Conservation (phyloP, 805 yeast genomes). For the Pichia eremophila region DNA sequence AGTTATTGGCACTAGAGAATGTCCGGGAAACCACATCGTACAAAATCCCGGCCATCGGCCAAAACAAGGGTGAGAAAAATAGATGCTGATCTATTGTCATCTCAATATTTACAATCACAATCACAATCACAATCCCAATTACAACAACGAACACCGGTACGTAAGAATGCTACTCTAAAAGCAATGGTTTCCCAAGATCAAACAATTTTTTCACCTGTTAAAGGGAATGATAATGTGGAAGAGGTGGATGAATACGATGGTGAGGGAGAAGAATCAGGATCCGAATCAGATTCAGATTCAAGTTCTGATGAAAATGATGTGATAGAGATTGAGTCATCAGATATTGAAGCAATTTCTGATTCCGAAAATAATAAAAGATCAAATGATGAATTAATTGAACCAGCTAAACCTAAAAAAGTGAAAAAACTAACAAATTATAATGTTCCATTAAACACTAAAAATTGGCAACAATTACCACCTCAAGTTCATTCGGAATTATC, state of each 20-base stretch:
- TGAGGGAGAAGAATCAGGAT: neutral
- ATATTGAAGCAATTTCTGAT: neutral
- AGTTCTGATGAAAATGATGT: constrained; percentile 3
- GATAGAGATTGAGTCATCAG: neutral
- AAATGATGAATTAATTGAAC: too few species aligned
- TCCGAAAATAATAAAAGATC: neutral
- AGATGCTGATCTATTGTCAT: constrained; percentile 2
- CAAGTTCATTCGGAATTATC: constrained; percentile 4
- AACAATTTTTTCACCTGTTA: constrained; percentile 11
- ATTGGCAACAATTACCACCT: constrained; percentile 5
- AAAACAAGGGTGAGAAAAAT: constrained; percentile 6
- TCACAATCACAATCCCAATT: neutral
- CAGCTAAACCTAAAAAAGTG: neutral
- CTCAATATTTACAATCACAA: constrained; percentile 7
- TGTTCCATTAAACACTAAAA: constrained; percentile 3
- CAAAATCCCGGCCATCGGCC: constrained; percentile 10
- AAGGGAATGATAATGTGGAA: neutral
- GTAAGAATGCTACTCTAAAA: constrained; percentile 2
- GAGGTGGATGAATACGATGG: neutral
- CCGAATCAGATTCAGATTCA: neutral
- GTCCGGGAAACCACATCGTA: neutral
- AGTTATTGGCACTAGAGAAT: neutral
- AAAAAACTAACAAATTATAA: constrained; percentile 3
- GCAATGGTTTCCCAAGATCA: constrained; percentile 7
- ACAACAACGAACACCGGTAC: constrained; percentile 1